Evolutionary conservation across 768 basidiomycete species (phyloP), one percentile per base, ranked within the genome.

Genomic region (Leccinum subgranulosum): DNA sequence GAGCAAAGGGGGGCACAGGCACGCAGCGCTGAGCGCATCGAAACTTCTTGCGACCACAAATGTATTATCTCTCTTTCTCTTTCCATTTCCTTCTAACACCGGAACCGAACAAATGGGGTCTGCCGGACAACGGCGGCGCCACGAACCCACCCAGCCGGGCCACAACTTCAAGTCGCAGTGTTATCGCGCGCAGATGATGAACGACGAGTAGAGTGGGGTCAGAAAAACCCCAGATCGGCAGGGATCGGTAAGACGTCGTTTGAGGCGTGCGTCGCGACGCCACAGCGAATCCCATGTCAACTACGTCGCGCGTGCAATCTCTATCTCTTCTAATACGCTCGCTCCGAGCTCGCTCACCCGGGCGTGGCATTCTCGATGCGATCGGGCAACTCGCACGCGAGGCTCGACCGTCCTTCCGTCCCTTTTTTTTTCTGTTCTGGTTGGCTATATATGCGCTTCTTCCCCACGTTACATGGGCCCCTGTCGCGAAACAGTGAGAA

Each of bases 401-500:
- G 39, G 39, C 39, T 41, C 39, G 39, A 41, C n/a, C 11, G 28
- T 17, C 48, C 48, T 29, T 27, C 17, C n/a, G 48, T 28, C 27
- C 48, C 48, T 28, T 48, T 17, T 31, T 21, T 27, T 17, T 19
- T 6, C 41, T 12, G 36, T 39, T 17, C 9, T n/a, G 39, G n/a
- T 41, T 39, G 36, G 17, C 17, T 39, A 39, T 39, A 39, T 28
- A 9, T 11, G 51, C 31, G 31, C 25, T 19, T 43, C 43, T 33
- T 33, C 64, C 60, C 57, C 66, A 63, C 59, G 66, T 58, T 54
- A 6, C 53, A 59, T 36, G 52, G 54, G 4, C 53, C 59, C 61
- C 60, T 31, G 41, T 43, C n/a, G 29, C n/a, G 19, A 25, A 53
- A 25, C 36, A 49, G 54, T 50, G 21, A 33, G 56, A 54, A 43